Conservation (phyloP, 2,329 filamentous ascomycete genomes). For the Neofusicoccum parvum region DNA sequence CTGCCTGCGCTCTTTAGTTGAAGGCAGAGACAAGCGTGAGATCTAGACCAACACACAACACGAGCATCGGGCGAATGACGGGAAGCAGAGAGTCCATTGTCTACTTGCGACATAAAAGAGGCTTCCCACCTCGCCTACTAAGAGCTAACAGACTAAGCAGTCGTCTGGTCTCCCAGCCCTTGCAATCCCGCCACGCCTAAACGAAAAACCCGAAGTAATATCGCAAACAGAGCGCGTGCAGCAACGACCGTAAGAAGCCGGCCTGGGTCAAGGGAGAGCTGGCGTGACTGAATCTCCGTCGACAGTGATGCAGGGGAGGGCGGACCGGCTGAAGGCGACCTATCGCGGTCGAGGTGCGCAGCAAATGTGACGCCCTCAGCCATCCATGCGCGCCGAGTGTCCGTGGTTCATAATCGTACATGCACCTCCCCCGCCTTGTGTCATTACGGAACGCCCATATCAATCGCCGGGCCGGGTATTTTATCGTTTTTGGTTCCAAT, state of each 20-base stretch:
- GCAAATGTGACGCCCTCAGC: conserved; percentile 4
- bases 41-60: background rate
- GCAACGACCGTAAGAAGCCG: conserved; percentile 12
- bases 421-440: conserved; percentile 12
- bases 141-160: conserved; percentile 10
- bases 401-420: conserved; percentile 15
- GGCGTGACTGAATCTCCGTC: conserved; percentile 12
- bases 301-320: conserved; percentile 13
- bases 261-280: conserved; percentile 12
- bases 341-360: conserved; percentile 5
- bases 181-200: conserved; percentile 9
- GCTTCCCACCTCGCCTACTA: conserved; percentile 10
- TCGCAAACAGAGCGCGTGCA: conserved; percentile 14
- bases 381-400: conserved; percentile 6
- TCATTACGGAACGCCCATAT: conserved; percentile 19
- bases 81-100: conserved; percentile 12
- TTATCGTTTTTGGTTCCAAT: conserved; percentile 11
- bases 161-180: conserved; percentile 11
- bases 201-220: conserved; percentile 15
- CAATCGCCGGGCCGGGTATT: conserved; percentile 20
- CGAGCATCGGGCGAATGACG: background rate
- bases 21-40: background rate
- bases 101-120: conserved; percentile 6
- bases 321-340: conserved; percentile 5
- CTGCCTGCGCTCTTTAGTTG: background rate